Conservation (phyloP, 2,329 filamentous ascomycete species). For the Scedosporium apiospermum region DNA sequence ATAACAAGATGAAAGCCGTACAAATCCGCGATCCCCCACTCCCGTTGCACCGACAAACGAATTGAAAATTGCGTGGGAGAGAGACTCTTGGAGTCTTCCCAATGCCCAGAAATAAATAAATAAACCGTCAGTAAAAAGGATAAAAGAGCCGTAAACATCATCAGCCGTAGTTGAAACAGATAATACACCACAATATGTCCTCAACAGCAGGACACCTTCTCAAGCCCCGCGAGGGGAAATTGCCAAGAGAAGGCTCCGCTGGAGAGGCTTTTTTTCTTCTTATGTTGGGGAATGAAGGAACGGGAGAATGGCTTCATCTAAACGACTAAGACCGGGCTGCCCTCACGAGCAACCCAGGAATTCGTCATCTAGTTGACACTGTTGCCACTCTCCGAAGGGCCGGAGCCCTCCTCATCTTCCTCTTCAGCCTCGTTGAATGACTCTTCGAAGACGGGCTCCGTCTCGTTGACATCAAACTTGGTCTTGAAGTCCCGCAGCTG, state of each 20-base stretch:
- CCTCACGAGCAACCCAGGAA: not conserved
- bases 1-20: not conserved
- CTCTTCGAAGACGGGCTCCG: slow-evolving; percentile 89
- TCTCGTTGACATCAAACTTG: slow-evolving; percentile 88
- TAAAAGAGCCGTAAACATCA: slow-evolving; percentile 1
- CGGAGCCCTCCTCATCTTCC: slow-evolving; percentile 36
- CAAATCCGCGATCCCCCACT: not conserved
- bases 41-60: not conserved
- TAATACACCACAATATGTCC: not conserved
- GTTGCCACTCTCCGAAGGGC: slow-evolving; percentile 49
- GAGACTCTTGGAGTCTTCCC: not conserved
- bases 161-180: slow-evolving; percentile 1
- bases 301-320: not conserved
- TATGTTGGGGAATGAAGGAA: not conserved
- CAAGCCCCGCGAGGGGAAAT: not conserved
- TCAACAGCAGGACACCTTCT: not conserved
- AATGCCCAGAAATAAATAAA: not conserved
- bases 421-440: slow-evolving; percentile 61
- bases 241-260: not conserved
- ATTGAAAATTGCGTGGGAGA: not conserved
- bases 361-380: slow-evolving; percentile 22
- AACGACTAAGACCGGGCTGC: not conserved
- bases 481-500: slow-evolving; percentile 77
- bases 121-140: not conserved
- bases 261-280: not conserved